Conservation (phyloP, 208 protist species). For the Trypanosoma caninum region DNA sequence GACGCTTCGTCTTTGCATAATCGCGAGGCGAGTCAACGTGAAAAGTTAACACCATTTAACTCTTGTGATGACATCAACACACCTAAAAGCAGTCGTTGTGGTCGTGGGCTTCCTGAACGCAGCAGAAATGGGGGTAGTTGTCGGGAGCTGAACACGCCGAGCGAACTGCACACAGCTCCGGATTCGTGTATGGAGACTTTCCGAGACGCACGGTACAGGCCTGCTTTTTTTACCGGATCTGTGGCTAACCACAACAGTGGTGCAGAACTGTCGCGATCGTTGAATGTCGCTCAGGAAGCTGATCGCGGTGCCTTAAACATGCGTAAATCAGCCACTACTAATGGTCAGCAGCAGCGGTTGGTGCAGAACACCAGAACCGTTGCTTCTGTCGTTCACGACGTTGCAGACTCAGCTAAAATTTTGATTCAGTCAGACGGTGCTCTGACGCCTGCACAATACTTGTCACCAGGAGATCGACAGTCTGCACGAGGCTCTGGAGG, state of each 20-base stretch:
- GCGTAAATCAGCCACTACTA: too few species aligned
- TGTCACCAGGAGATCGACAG: slow-evolving; percentile 23
- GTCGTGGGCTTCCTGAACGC: background rate
- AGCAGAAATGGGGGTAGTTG: background rate
- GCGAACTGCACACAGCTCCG: background rate
- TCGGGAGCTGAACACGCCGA: slow-evolving; percentile 4
- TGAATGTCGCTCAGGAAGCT: too few species aligned
- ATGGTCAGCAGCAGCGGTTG: too few species aligned
- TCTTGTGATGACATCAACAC: background rate
- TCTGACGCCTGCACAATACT: too few species aligned
- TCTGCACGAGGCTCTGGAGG: slow-evolving; percentile 25
- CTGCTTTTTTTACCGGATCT: background rate
- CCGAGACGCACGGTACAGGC: slow-evolving; percentile 4
- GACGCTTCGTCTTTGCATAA: background rate
- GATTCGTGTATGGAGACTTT: background rate
- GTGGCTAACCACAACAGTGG: too few species aligned
- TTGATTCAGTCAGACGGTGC: too few species aligned
- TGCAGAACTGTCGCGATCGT: too few species aligned
- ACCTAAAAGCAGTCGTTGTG: background rate
- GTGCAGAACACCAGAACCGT: too few species aligned
- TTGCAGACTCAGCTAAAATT: too few species aligned
- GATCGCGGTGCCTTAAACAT: too few species aligned
- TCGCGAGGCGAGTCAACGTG: background rate
- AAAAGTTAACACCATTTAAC: background rate
- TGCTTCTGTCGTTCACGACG: too few species aligned